Evolutionary conservation across 2,329 filamentous ascomycete genomes (phyloP).

Genomic region (Diplodia mutila): DNA sequence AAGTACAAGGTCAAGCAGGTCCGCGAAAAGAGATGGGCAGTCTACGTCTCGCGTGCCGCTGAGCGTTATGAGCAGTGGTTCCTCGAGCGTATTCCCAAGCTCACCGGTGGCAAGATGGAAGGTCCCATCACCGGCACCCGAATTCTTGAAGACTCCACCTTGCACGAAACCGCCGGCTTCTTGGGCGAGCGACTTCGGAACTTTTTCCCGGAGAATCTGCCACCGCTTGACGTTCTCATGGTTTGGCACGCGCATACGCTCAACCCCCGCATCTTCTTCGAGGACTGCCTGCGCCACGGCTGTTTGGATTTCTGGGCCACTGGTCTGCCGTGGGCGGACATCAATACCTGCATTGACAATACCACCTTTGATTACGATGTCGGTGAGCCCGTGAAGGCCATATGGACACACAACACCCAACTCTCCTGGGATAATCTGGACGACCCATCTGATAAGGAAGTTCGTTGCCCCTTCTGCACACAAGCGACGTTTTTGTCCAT

Average conservation of each 20-base stretch:
- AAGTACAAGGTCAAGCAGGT: constrained; percentile 36
- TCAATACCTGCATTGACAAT: constrained; percentile 63
- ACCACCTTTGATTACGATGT: constrained; percentile 61
- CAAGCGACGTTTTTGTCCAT: constrained; percentile 42
- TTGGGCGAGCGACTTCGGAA: neutral
- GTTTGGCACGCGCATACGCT: constrained; percentile 81
- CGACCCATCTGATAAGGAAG: constrained; percentile 52
- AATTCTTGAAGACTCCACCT: neutral
- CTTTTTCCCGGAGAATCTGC: constrained; percentile 19
- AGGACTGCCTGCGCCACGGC: constrained; percentile 69
- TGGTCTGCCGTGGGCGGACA: constrained; percentile 67
- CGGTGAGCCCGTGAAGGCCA: constrained; percentile 47
- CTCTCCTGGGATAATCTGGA: constrained; percentile 63
- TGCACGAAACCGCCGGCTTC: neutral
- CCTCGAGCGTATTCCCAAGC: constrained; percentile 35
- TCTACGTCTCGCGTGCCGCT: constrained; percentile 70
- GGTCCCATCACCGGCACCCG: neutral
- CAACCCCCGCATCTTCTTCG: constrained; percentile 73
- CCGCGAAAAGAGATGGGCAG: constrained; percentile 73
- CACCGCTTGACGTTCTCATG: constrained; percentile 69
- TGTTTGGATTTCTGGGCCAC: constrained; percentile 61
- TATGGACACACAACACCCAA: constrained; percentile 56
- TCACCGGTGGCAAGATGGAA: neutral
- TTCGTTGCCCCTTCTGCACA: constrained; percentile 62
- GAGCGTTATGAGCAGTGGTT: constrained; percentile 72